Evolutionary conservation across 768 basidiomycete species (phyloP).

Genomic region (Trametes cingulata): DNA sequence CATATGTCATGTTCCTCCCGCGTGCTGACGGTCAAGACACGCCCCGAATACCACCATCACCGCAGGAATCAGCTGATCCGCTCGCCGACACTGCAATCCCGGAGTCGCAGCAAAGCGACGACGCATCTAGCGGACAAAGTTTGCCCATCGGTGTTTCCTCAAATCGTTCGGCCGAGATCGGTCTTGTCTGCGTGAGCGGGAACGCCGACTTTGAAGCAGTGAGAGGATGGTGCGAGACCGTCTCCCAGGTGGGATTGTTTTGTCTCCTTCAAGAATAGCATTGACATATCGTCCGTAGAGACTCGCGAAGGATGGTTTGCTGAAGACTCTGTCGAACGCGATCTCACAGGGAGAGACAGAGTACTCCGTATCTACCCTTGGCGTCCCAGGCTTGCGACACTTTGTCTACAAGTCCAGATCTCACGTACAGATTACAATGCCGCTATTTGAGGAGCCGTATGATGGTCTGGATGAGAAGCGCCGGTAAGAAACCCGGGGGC

Average conservation of each 20-base stretch:
- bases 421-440: conserved; percentile 87
- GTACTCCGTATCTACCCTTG: conserved; percentile 72
- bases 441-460: conserved; percentile 87
- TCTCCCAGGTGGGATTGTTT: conserved; percentile 50
- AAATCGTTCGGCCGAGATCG: conserved; percentile 31
- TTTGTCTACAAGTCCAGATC: conserved; percentile 92
- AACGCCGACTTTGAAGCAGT: conserved; percentile 87
- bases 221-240: conserved; percentile 70
- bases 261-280: not conserved
- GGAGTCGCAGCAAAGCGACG: not conserved
- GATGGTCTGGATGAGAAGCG: conserved; percentile 57
- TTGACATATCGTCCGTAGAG: conserved; percentile 44
- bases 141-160: conserved; percentile 19
- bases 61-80: not conserved
- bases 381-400: conserved; percentile 89
- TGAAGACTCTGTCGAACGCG: conserved; percentile 50
- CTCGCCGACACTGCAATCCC: not conserved
- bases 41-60: not conserved
- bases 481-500: conserved; percentile 43
- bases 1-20: conserved; percentile 74
- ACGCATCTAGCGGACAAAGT: conserved; percentile 7
- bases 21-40: conserved; percentile 25
- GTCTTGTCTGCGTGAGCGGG: conserved; percentile 78
- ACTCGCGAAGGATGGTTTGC: conserved; percentile 59
- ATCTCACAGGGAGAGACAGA: conserved; percentile 53